Evolutionary conservation across 176 grass and related monocot genomes (phyloP), one percentile per base, ranked within the genome.

Genomic region (Musa itinerans): DNA sequence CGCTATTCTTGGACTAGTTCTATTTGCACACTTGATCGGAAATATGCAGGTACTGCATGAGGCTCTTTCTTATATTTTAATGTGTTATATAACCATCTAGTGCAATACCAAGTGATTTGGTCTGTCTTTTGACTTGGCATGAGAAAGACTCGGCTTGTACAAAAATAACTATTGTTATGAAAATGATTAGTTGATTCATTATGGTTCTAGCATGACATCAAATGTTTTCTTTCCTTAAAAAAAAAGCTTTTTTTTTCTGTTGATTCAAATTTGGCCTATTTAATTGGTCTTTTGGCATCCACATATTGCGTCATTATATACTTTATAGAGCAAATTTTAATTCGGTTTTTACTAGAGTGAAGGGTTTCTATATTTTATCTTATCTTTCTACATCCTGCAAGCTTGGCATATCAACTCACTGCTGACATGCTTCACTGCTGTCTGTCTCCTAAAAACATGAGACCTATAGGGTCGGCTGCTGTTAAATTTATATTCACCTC

Each of bases 21-120:
- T 74, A 10, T 74, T 74, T 74, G 72, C 72, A 57, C 72, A 29
- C 2, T 56, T 74, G 72, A 74, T 74, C 27, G 72, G 72, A 74
- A 74, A 74, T 56, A 74, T 74, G 72, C 72, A 74, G 72, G 72
- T 74, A 74, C 3, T 9, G 15, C 2, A 74, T 56, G 13, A 3
- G 12, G 14, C 4, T 15, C 20, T 55, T 54, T 10, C 8, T 74
- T 17, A 52, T 74, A 27, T 56, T 74, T 55, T 13, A 0, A 26
- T 19, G 11, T 3, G 11, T 50, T 70, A 50, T 70, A 19, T 70
- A 48, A 70, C 12, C 5, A 50, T 51, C 27, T 17, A 70, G 14
- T 19, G 16, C 68, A 70, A 1, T 5, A 8, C 22, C 10, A 64
- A 64, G 26, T 19, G 57, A 62, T 62, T n/a, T 62, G 15, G 20